Conservation (phyloP, 2,329 filamentous ascomycete species). For the Nemania sp. region DNA sequence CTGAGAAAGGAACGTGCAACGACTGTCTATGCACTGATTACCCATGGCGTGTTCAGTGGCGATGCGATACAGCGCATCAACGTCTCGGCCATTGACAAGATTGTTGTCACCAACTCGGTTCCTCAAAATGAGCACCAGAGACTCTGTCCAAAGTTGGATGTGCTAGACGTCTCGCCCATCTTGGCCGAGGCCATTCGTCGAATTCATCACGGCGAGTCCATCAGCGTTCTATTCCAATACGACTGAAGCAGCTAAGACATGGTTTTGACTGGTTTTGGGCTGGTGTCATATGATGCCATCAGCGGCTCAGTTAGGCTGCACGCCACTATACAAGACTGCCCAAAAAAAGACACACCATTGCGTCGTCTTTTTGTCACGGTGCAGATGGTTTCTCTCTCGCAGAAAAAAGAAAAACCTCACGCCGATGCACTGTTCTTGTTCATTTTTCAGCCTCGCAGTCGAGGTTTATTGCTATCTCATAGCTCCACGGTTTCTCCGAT, state of each 20-base stretch:
- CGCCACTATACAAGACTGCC: background rate
- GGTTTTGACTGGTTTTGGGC: background rate
- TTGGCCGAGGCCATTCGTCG: conserved; percentile 95
- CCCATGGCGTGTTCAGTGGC: conserved; percentile 92
- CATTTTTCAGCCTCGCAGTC: conserved; percentile 12
- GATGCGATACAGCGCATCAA: conserved; percentile 95
- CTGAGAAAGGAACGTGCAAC: conserved; percentile 94
- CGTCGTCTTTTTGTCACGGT: conserved; percentile 8
- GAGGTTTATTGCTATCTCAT: conserved; percentile 15
- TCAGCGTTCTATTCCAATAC: conserved; percentile 91
- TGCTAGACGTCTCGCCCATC: conserved; percentile 86
- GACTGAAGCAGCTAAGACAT: conserved; percentile 53
- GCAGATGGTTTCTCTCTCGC: conserved; percentile 8
- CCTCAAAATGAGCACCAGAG: conserved; percentile 81
- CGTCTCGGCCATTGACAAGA: conserved; percentile 87
- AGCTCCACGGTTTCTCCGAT: conserved; percentile 5
- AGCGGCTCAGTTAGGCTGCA: conserved; percentile 5
- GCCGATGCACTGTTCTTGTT: conserved; percentile 14
- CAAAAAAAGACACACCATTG: background rate
- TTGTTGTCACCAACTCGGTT: conserved; percentile 94
- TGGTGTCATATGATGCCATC: background rate
- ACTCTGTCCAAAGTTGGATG: conserved; percentile 84
- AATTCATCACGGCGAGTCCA: conserved; percentile 96
- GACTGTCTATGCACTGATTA: conserved; percentile 87
- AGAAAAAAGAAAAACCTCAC: background rate